phyloP scores from a whole-genome alignment of 139 green algal genomes.

The Chlorella sp. region DNA sequence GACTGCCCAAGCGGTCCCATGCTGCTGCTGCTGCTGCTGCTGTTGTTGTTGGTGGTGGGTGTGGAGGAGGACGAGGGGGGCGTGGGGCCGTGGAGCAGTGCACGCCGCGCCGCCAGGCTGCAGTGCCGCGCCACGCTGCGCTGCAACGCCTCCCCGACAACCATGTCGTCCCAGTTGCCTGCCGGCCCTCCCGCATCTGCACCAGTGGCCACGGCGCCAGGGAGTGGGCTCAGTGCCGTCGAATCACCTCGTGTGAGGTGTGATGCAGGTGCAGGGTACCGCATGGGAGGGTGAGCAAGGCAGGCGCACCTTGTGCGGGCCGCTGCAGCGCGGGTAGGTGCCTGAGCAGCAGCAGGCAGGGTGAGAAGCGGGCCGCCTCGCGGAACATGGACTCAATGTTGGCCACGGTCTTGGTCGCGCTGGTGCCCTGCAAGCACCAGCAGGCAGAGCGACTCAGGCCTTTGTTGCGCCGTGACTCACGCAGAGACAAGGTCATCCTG shows the following conservation, averaged over 20 bases:
- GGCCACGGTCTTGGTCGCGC: constrained; percentile 42
- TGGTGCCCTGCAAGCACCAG: constrained; percentile 16
- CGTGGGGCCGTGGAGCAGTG: constrained; percentile 12
- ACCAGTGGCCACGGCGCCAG: background rate
- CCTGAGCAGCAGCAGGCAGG: constrained; percentile 48
- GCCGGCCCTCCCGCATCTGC: background rate
- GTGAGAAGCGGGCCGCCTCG: constrained; percentile 44
- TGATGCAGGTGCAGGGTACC: background rate
- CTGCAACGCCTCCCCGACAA: constrained; percentile 28
- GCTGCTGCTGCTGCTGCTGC: too few species aligned
- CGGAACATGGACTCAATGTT: constrained; percentile 43
- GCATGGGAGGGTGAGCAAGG: too few species aligned
- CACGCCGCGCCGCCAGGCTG: background rate
- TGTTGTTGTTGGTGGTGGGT: background rate
- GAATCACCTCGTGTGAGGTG: background rate
- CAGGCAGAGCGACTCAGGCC: too few species aligned
- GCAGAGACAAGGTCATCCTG: too few species aligned
- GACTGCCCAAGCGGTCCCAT: background rate
- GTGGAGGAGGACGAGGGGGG: background rate
- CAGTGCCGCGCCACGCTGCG: constrained; percentile 21
- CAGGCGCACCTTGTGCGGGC: background rate
- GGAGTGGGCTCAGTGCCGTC: background rate
- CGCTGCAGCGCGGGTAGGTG: constrained; percentile 22
- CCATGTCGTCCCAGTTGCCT: background rate
- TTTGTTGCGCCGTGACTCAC: too few species aligned